phyloP scores from a whole-genome alignment of 2,329 filamentous ascomycete genomes.

The Aspergillus texensis region DNA sequence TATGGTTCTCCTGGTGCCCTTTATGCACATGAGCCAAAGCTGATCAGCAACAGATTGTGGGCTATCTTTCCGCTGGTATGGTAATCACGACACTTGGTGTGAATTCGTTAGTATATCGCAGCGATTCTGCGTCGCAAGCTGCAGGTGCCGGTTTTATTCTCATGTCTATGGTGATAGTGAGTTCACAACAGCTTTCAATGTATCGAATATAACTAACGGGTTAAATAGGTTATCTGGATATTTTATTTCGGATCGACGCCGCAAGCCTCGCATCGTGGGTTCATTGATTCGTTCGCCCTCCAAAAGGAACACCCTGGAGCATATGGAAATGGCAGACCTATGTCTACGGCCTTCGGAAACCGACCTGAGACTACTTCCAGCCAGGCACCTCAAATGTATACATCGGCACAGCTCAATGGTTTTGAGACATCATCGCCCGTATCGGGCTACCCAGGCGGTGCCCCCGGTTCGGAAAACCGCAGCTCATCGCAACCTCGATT shows the following conservation, averaged over 20 bases:
- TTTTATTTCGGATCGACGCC: conserved; percentile 97
- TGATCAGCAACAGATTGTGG: conserved; percentile 65
- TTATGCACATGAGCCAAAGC: conserved; percentile 11
- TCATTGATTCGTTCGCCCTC: conserved; percentile 92
- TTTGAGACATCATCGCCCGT: conserved; percentile 96
- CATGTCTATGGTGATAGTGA: conserved; percentile 86
- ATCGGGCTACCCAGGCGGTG: conserved; percentile 63
- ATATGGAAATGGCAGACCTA: conserved; percentile 65
- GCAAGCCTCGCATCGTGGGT: conserved; percentile 80
- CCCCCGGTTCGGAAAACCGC: conserved; percentile 59
- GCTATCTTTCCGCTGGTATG: conserved; percentile 80
- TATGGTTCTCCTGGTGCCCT: conserved; percentile 42
- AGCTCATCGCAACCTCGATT: conserved; percentile 57
- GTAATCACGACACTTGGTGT: conserved; percentile 84
- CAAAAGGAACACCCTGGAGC: conserved; percentile 74
- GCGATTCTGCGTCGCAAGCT: conserved; percentile 72
- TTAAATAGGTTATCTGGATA: conserved; percentile 90
- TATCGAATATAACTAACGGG: conserved; percentile 11
- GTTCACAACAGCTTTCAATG: conserved; percentile 37
- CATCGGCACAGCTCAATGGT: conserved; percentile 88
- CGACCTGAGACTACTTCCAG: conserved; percentile 80
- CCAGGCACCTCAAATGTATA: conserved; percentile 92
- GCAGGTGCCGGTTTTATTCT: conserved; percentile 91
- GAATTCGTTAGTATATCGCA: conserved; percentile 80
- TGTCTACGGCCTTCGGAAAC: conserved; percentile 72